Conservation (phyloP, 768 basidiomycete genomes). For the Glaciozyma martinii region DNA sequence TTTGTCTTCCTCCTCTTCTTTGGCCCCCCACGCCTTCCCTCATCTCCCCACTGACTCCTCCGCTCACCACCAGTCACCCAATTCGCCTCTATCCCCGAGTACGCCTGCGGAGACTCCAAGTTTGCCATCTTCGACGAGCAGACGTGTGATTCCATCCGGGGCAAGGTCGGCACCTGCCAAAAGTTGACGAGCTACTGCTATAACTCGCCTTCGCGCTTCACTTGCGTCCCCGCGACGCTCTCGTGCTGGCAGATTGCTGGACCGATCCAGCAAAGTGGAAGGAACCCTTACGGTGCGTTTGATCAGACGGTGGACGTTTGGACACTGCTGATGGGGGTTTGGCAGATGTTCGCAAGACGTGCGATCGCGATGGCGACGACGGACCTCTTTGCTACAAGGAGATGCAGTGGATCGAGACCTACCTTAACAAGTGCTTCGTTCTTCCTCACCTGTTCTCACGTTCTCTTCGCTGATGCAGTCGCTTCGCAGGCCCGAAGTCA, state of each 20-base stretch:
- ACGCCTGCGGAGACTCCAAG: slow-evolving; percentile 54
- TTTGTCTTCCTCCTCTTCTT: neutral
- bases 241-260: slow-evolving; percentile 54
- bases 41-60: neutral
- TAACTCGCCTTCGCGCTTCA: slow-evolving; percentile 50
- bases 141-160: slow-evolving; percentile 55
- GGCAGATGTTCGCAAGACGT: slow-evolving; percentile 53
- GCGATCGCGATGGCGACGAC: slow-evolving; percentile 61
- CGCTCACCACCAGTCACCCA: slow-evolving; percentile 52
- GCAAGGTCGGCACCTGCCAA: slow-evolving; percentile 55
- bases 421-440: slow-evolving; percentile 45
- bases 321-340: neutral
- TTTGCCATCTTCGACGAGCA: slow-evolving; percentile 63
- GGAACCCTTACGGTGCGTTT: slow-evolving; percentile 46
- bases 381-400: slow-evolving; percentile 46
- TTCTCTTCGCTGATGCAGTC: neutral
- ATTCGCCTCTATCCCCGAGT: slow-evolving; percentile 70
- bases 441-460: neutral
- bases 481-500: slow-evolving; percentile 47
- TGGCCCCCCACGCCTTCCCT: no score
- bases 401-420: slow-evolving; percentile 79
- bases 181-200: slow-evolving; percentile 65
- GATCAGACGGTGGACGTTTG: neutral
- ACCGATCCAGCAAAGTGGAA: slow-evolving; percentile 58
- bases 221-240: slow-evolving; percentile 34